A percentile compares a stretch with the other conserved stretches of the same genome.
Conservation (phyloP, 2,329 filamentous ascomycete genomes). For the Chrysoporthe austroafricana region DNA sequence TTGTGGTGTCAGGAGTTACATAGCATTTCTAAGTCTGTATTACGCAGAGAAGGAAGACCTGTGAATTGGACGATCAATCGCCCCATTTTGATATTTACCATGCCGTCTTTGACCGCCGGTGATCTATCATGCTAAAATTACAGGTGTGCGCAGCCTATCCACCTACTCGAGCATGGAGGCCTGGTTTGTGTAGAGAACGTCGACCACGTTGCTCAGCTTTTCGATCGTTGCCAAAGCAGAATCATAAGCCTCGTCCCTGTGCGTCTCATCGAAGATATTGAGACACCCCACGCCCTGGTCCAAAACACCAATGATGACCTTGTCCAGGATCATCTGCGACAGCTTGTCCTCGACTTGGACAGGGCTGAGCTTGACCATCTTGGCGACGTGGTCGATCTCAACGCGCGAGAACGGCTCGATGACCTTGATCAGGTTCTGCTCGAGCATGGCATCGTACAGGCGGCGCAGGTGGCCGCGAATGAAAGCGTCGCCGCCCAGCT, state of each 20-base stretch:
- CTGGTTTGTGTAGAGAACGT: constrained; percentile 97
- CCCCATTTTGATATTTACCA: constrained; percentile 12
- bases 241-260: constrained; percentile 92
- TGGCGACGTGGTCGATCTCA: constrained; percentile 94
- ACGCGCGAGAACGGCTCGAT: constrained; percentile 98
- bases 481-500: constrained; percentile 92
- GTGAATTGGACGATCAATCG: constrained; percentile 9
- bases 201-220: constrained; percentile 95
- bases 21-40: constrained; percentile 6
- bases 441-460: constrained; percentile 96
- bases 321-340: constrained; percentile 99
- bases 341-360: constrained; percentile 97
- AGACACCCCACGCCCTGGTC: constrained; percentile 97
- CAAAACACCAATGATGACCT: constrained; percentile 95
- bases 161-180: constrained; percentile 87
- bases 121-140: constrained; percentile 35
- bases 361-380: constrained; percentile 95
- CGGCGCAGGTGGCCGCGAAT: constrained; percentile 95
- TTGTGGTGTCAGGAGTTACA: constrained; percentile 23
- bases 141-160: constrained; percentile 27
- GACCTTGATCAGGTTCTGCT: constrained; percentile 99
- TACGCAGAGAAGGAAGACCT: constrained; percentile 9
- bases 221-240: constrained; percentile 93
- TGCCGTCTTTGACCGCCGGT: constrained; percentile 14
- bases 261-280: constrained; percentile 95